A percentile compares a stretch with the other conserved stretches of the same genome.
phyloP scores from a whole-genome alignment of 371 early-diverging fungal species.

The Rhizomucor pusillus region DNA sequence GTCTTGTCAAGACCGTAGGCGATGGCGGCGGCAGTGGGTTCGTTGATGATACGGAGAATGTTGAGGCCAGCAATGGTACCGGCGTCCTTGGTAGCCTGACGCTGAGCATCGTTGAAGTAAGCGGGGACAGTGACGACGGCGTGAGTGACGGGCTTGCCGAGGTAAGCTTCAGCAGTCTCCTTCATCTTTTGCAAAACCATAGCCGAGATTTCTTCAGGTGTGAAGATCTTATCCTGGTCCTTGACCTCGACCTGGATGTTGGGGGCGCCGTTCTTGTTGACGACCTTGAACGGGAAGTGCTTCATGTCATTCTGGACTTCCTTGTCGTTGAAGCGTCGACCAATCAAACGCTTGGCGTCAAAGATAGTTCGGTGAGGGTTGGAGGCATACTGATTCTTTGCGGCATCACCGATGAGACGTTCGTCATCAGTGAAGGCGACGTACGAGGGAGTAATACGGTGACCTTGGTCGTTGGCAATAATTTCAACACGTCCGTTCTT shows the following conservation, averaged over 20 bases:
- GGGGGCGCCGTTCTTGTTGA: conserved; percentile 80
- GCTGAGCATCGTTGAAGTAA: conserved; percentile 87
- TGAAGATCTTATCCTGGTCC: conserved; percentile 87
- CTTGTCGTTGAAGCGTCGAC: conserved; percentile 81
- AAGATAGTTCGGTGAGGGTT: conserved; percentile 91
- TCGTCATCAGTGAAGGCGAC: conserved; percentile 84
- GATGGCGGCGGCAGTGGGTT: conserved; percentile 96
- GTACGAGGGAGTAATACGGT: conserved; percentile 89
- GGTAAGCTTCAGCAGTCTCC: conserved; percentile 95
- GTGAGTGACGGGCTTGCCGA: conserved; percentile 81
- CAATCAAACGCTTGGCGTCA: conserved; percentile 95
- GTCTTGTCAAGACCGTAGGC: conserved; percentile 85
- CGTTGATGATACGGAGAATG: conserved; percentile 85
- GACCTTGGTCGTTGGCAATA: conserved; percentile 77
- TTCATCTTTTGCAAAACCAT: conserved; percentile 97
- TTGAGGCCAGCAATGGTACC: conserved; percentile 77
- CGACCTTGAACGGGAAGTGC: conserved; percentile 90
- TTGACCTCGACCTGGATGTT: conserved; percentile 81
- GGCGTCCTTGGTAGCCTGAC: conserved; percentile 83
- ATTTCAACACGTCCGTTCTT: conserved; percentile 86
- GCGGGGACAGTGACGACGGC: conserved; percentile 93
- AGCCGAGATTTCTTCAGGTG: conserved; percentile 96
- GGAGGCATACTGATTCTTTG: conserved; percentile 79
- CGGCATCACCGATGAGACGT: conserved; percentile 86
- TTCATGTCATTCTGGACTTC: conserved; percentile 85